Conservation (phyloP, 2,329 filamentous ascomycete genomes). For the Fusarium fujikuroi region DNA sequence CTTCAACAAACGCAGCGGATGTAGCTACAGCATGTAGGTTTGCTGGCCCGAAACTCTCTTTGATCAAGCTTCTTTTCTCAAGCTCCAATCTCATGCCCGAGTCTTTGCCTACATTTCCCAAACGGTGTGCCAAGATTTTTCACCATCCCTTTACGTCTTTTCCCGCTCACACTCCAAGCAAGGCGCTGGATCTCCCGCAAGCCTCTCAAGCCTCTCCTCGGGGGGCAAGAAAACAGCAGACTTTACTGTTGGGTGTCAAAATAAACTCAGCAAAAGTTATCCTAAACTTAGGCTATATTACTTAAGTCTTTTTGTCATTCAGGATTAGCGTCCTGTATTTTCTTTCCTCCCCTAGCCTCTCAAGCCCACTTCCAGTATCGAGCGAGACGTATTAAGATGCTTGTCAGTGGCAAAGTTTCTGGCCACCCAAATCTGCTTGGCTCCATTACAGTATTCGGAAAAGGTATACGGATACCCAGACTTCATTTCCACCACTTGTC, state of each 20-base stretch:
- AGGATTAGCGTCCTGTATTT: too few relatives aligned
- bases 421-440: conserved; percentile 8
- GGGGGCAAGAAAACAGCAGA: too few relatives aligned
- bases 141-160: conserved; percentile 1
- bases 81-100: neutral
- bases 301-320: too few relatives aligned
- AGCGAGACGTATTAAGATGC: neutral
- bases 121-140: conserved; percentile 3
- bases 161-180: conserved; percentile 15
- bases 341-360: conserved; percentile 5
- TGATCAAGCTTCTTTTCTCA: conserved; percentile 7
- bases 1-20: neutral
- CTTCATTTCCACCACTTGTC: conserved; percentile 43
- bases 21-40: neutral
- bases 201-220: conserved; percentile 4
- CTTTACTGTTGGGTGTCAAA: too few relatives aligned
- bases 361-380: conserved; percentile 5
- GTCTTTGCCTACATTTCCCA: neutral
- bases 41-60: neutral
- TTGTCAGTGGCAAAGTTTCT: conserved; percentile 13
- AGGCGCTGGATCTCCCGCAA: conserved; percentile 22
- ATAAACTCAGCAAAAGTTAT: too few relatives aligned
- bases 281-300: too few relatives aligned
- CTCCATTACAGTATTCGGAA: conserved; percentile 6
- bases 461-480: conserved; percentile 19